Evolutionary conservation across 2,329 filamentous ascomycete genomes (phyloP).

Genomic region (Fusarium sp.): DNA sequence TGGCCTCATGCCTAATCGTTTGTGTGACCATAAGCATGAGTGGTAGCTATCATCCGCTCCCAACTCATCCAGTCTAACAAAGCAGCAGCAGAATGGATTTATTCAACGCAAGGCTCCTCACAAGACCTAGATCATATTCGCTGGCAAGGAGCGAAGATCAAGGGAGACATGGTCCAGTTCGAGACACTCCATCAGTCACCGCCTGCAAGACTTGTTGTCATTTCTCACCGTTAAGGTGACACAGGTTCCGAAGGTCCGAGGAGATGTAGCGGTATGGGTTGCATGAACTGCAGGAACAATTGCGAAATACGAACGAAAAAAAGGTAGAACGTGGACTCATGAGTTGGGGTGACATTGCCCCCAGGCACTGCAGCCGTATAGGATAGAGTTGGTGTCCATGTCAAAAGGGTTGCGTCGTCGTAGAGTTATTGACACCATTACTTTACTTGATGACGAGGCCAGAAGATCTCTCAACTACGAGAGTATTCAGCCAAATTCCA

Average conservation of each 20-base stretch:
- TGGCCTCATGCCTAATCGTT: not conserved
- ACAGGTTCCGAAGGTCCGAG: not conserved
- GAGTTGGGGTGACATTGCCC: not conserved
- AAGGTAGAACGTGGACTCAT: not conserved
- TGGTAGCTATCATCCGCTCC: no score
- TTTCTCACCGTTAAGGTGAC: not conserved
- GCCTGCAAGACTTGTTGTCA: not conserved
- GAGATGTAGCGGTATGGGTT: not conserved
- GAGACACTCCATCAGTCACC: not conserved
- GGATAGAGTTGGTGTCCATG: not conserved
- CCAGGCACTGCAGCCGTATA: not conserved
- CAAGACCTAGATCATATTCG: no score
- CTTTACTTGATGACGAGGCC: not conserved
- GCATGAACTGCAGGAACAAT: conserved; percentile 9
- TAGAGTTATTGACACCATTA: conserved; percentile 1
- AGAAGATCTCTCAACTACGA: not conserved
- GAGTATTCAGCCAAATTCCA: not conserved
- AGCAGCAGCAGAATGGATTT: not conserved
- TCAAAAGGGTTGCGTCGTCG: not conserved
- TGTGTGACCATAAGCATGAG: not conserved
- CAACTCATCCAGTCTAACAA: not conserved
- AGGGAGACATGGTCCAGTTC: not conserved
- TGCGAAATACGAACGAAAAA: not conserved
- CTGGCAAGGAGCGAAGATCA: not conserved
- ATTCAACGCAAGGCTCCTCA: not conserved